Evolutionary conservation across 257 asterid species (phyloP).

Genomic region (Penstemon newberryi): DNA sequence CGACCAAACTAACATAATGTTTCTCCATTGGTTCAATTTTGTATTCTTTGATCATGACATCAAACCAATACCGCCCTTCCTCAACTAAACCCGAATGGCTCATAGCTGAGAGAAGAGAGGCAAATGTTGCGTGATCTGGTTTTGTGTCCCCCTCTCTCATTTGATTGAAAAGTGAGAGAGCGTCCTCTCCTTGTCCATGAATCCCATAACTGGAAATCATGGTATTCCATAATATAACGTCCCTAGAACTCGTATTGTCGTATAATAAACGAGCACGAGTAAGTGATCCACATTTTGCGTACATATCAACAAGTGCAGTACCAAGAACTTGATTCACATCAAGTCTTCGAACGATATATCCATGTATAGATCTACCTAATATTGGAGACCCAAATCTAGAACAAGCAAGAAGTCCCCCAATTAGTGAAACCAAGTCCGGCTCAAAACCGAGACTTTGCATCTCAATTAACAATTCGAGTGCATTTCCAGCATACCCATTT

Average conservation of each 20-base stretch:
- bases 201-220: conserved; percentile 74
- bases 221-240: conserved; percentile 67
- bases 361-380: conserved; percentile 60
- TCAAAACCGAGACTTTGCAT: conserved; percentile 60
- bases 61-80: conserved; percentile 65
- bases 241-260: conserved; percentile 41
- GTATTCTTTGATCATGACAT: conserved; percentile 56
- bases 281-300: conserved; percentile 77
- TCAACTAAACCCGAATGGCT: conserved; percentile 77
- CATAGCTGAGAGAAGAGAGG: conserved; percentile 77
- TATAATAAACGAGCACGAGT: conserved; percentile 44
- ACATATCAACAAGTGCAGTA: conserved; percentile 76
- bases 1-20: conserved; percentile 74
- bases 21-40: conserved; percentile 67
- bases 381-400: conserved; percentile 57
- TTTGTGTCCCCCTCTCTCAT: conserved; percentile 40
- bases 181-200: conserved; percentile 70
- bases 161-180: conserved; percentile 51
- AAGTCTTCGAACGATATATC: conserved; percentile 47
- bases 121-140: conserved; percentile 85
- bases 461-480: conserved; percentile 52
- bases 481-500: conserved; percentile 52
- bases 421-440: conserved; percentile 61
- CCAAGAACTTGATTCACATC: conserved; percentile 46
- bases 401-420: conserved; percentile 68